Percentiles rank a stretch among this genome's conserved stretches.
These are phyloP conservation scores for Hydrangea macrophylla DNA, from an alignment of 148 eudicot species.

Conservation along the genomic window DNA sequence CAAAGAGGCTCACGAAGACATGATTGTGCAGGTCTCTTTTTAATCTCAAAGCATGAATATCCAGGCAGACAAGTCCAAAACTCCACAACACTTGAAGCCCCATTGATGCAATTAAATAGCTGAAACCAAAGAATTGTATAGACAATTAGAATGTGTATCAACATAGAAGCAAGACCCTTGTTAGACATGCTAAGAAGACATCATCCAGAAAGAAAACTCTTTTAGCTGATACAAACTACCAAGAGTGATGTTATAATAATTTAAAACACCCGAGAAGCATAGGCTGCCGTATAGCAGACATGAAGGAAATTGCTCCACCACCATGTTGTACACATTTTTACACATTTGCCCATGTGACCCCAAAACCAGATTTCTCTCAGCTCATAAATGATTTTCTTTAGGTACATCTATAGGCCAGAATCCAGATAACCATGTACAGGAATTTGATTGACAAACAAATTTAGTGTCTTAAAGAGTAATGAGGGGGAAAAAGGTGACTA, in stretches of 20 bases:
- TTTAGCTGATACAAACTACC: not conserved
- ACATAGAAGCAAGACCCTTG: not conserved
- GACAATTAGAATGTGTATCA: not conserved
- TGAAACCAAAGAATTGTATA: constrained; percentile 29
- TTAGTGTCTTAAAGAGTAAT: no score
- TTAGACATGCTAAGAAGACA: not conserved
- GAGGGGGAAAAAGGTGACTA: no score
- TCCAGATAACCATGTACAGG: no score
- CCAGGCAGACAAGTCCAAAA: constrained; percentile 86
- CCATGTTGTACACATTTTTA: no score
- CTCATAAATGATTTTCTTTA: not conserved
- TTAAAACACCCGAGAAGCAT: not conserved
- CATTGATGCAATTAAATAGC: constrained; percentile 94
- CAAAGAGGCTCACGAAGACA: constrained; percentile 65
- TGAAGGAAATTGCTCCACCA: no score
- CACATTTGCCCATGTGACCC: not conserved
- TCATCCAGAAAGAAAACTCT: not conserved
- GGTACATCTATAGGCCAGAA: no score
- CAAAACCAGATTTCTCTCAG: not conserved
- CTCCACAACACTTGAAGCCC: constrained; percentile 93
- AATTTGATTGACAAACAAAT: no score
- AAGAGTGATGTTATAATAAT: not conserved
- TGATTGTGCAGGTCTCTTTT: constrained; percentile 71
- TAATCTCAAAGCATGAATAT: constrained; percentile 71
- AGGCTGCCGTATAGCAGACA: not conserved